Percentiles rank a stretch among this genome's conserved stretches.
These are phyloP conservation scores for Sclerotinia sclerotiorum DNA, from an alignment of 2,329 filamentous ascomycete genomes.

Conservation along the genomic window DNA sequence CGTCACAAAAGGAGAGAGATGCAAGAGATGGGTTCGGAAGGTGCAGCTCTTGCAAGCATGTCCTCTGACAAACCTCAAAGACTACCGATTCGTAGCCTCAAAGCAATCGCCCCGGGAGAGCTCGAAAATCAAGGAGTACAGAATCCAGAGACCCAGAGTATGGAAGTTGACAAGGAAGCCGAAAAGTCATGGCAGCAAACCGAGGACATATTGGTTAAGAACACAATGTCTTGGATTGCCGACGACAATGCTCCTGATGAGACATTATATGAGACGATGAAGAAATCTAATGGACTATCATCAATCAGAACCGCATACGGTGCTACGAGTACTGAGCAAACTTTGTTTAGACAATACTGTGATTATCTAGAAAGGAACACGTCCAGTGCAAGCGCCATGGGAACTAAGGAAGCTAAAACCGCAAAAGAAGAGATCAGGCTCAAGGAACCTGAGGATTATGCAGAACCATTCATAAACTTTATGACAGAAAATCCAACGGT, in stretches of 20 bases:
- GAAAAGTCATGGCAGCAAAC: no score
- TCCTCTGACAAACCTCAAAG: neutral
- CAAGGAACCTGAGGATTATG: constrained; percentile 61
- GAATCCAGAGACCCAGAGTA: neutral
- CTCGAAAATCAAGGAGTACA: neutral
- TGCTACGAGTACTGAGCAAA: constrained; percentile 16
- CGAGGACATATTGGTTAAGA: no score
- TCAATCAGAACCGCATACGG: neutral
- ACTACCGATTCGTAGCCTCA: constrained; percentile 8
- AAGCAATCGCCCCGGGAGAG: neutral
- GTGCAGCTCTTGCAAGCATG: no score
- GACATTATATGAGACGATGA: constrained; percentile 1
- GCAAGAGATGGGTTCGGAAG: no score
- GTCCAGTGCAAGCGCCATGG: neutral
- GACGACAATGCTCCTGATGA: neutral
- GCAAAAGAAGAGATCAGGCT: constrained; percentile 22
- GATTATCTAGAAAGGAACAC: constrained; percentile 19
- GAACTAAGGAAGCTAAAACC: neutral
- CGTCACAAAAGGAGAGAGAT: no score
- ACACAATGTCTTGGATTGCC: no score
- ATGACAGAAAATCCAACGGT: constrained; percentile 88
- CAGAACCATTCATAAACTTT: constrained; percentile 83
- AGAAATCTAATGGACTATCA: neutral
- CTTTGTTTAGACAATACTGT: constrained; percentile 32
- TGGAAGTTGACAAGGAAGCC: neutral